Percentiles rank a stretch among this genome's conserved stretches.
Conservation (phyloP, 768 basidiomycete species). For the Panus rudis region DNA sequence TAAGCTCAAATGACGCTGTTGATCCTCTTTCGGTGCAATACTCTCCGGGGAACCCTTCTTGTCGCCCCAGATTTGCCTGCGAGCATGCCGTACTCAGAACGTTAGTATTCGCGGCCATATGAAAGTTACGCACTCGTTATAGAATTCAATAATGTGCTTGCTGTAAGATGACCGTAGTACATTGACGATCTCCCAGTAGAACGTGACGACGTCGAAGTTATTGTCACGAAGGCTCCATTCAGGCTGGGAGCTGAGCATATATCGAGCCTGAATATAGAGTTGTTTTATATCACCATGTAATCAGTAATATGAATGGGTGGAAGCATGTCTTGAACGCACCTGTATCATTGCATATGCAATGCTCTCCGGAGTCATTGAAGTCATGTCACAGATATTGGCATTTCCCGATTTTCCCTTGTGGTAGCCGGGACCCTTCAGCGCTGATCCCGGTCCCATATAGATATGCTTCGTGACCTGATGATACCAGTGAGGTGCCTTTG, state of each 20-base stretch:
- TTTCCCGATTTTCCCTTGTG: neutral
- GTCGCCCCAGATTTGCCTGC: no score
- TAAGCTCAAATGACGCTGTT: no score
- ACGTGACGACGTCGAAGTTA: neutral
- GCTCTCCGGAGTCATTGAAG: neutral
- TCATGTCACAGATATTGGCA: neutral
- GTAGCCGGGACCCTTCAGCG: neutral
- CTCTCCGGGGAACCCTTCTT: no score
- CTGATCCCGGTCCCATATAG: neutral
- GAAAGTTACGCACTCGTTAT: neutral
- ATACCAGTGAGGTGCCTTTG: no score
- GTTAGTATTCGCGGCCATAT: no score
- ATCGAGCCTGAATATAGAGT: no score
- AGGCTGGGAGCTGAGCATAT: neutral
- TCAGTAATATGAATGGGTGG: neutral
- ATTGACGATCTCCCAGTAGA: neutral
- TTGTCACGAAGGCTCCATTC: neutral
- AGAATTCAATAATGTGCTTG: neutral
- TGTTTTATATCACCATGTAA: no score
- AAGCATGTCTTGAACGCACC: neutral
- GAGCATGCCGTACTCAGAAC: no score
- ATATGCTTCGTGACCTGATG: neutral
- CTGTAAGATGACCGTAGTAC: neutral
- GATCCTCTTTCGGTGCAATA: no score
- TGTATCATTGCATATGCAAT: neutral